These are phyloP conservation scores for Chytridiales sp. DNA, from an alignment of 371 early-diverging fungal genomes.

Conservation along the genomic window DNA sequence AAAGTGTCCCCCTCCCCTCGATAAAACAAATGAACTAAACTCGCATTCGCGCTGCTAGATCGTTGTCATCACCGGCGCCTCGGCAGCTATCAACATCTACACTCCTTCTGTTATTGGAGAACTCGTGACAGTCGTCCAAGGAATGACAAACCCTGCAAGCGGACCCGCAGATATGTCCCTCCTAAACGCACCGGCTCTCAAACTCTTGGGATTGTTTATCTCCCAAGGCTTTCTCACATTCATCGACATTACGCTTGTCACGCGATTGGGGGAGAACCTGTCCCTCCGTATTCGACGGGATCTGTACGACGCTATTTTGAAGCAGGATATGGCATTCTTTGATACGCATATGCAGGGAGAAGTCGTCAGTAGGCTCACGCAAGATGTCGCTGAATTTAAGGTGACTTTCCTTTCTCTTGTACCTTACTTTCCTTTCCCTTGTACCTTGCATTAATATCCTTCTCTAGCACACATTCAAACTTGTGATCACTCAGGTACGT, in stretches of 20 bases:
- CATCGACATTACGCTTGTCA: constrained; percentile 70
- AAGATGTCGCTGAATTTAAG: constrained; percentile 73
- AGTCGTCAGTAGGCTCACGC: constrained; percentile 63
- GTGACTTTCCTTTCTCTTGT: not conserved
- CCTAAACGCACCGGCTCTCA: constrained; percentile 24
- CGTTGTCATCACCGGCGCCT: constrained; percentile 42
- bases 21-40: not conserved
- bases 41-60: constrained; percentile 9
- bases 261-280: constrained; percentile 70
- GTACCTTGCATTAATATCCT: not conserved
- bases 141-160: too few relatives aligned
- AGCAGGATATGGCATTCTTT: constrained; percentile 71
- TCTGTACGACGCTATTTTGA: constrained; percentile 59
- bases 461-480: constrained; percentile 67
- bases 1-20: not conserved
- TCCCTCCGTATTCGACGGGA: constrained; percentile 56
- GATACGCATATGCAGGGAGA: constrained; percentile 66
- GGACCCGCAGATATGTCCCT: constrained; percentile 6
- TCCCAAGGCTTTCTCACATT: constrained; percentile 59
- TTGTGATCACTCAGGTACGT: constrained; percentile 31
- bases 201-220: constrained; percentile 16
- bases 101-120: constrained; percentile 74
- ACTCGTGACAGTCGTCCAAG: constrained; percentile 66
- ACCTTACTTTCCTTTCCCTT: not conserved
- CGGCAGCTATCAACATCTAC: constrained; percentile 65